Evolutionary conservation across 345 rosid species (phyloP), one percentile per base, ranked within the genome.

Genomic region (Bruguiera sexangula): DNA sequence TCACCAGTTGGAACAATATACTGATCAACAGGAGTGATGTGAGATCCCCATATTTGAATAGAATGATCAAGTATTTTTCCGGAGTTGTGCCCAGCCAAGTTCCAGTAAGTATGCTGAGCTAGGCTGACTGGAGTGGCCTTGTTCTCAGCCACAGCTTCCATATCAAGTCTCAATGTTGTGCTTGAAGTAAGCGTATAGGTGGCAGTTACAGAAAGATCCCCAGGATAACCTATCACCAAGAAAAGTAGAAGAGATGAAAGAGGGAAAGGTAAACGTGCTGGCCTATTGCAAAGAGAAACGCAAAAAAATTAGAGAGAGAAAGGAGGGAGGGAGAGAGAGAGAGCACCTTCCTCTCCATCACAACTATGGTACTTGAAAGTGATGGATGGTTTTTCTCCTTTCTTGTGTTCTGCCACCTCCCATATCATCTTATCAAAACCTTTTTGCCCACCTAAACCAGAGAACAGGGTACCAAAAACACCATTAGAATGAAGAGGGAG

Each of bases 61-160:
- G 82, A 65, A 51, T 91, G 96, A 76, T 85, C 82, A 1, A 91
- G 92, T 71, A 88, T 78, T 79, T 69, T 79, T 54, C 96, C 96
- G 0, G 93, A 87, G 83, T 84, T 67, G 69, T 94, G 96, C 27
- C 98, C 98, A 0, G 89, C 84, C 52, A 94, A 71, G 87, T 91
- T 91, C 97, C 97, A 94, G 79, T 94, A 89, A 21, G 96, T 91
- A 75, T 89, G 97, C 67, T 95, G 99, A 58, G 97, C 99, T 78
- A 91, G 81, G 80, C 57, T 91, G 46, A 95, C 84, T 9, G 89
- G 97, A 74, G 97, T 89, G 29, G 93, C 87, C 81, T 84, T 88
- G 73, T 82, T 85, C 75, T 85, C 85, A 0, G 97, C 80, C 68
- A 88, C 80, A 16, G 93, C 98, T 74, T 91, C 93, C 97, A 94